These are phyloP conservation scores for Phanerochaete sordida DNA, from an alignment of 768 basidiomycete species.

Conservation along the genomic window DNA sequence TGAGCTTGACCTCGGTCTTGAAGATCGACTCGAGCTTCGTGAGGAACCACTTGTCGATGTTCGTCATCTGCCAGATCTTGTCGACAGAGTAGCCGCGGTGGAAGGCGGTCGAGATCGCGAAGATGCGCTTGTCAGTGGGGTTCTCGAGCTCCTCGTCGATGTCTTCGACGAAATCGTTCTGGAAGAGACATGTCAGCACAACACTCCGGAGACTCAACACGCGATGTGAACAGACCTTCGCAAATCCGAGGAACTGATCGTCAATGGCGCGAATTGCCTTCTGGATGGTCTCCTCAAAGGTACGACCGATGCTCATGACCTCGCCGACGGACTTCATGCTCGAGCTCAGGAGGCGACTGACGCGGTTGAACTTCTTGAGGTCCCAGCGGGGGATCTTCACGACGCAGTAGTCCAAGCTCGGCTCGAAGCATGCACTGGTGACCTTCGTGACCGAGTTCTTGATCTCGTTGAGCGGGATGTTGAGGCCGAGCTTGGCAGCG, in stretches of 20 bases:
- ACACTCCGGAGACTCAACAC: neutral
- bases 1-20: conserved; percentile 75
- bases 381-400: conserved; percentile 99
- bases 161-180: conserved; percentile 87
- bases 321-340: conserved; percentile 99
- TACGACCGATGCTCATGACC: conserved; percentile 98
- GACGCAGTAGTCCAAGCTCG: conserved; percentile 93
- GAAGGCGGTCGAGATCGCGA: conserved; percentile 93
- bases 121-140: conserved; percentile 96
- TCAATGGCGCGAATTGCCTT: conserved; percentile 98
- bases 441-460: conserved; percentile 96
- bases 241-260: conserved; percentile 91
- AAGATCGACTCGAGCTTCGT: conserved; percentile 82
- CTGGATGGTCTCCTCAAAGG: conserved; percentile 98
- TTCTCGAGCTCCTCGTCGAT: conserved; percentile 92
- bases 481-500: conserved; percentile 95
- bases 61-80: conserved; percentile 96
- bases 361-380: conserved; percentile 94
- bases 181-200: neutral
- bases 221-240: conserved; percentile 49
- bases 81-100: conserved; percentile 91
- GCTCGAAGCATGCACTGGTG: conserved; percentile 97
- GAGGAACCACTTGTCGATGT: conserved; percentile 98
- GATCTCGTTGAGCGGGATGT: conserved; percentile 96
- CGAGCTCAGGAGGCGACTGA: conserved; percentile 85